Percentiles rank a stretch among this genome's conserved stretches.
Conservation (phyloP, 2,329 filamentous ascomycete species). For the Ceratocystis colombiana region DNA sequence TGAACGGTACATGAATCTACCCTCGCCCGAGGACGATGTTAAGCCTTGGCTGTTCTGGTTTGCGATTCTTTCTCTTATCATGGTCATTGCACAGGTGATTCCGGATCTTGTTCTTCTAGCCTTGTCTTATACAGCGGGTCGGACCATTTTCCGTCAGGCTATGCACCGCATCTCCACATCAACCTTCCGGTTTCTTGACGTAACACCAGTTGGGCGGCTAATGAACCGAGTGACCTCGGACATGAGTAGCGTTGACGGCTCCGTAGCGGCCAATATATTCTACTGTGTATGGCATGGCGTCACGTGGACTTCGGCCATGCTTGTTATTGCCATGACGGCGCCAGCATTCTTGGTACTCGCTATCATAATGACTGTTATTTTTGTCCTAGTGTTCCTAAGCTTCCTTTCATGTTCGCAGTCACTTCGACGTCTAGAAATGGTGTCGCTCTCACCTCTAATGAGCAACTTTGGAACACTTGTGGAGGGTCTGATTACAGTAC, state of each 20-base stretch:
- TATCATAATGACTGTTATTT: conserved; percentile 53
- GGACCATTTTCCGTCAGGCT: conserved; percentile 61
- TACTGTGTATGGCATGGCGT: conserved; percentile 60
- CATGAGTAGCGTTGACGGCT: conserved; percentile 79
- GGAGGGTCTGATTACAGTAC: conserved; percentile 75
- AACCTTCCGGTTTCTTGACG: conserved; percentile 83
- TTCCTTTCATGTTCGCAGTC: conserved; percentile 79
- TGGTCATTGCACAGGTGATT: conserved; percentile 50
- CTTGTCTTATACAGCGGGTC: conserved; percentile 72
- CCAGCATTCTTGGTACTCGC: conserved; percentile 68
- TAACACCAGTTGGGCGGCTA: conserved; percentile 75
- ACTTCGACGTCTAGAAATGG: conserved; percentile 75
- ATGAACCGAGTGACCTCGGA: conserved; percentile 91
- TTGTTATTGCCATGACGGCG: conserved; percentile 70
- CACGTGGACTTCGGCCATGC: conserved; percentile 59
- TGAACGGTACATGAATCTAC: conserved; percentile 19
- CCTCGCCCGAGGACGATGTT: conserved; percentile 51
- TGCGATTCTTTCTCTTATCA: conserved; percentile 51
- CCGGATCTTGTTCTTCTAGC: conserved; percentile 59
- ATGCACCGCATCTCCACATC: conserved; percentile 65
- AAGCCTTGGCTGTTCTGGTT: conserved; percentile 66
- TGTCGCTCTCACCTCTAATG: conserved; percentile 77
- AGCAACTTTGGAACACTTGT: conserved; percentile 85
- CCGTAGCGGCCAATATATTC: conserved; percentile 66
- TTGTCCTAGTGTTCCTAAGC: conserved; percentile 61